Evolutionary conservation across 1,139 yeast genomes (phyloP), one percentile per base, ranked within the genome.

Genomic region (Arxiozyma slooffiae): DNA sequence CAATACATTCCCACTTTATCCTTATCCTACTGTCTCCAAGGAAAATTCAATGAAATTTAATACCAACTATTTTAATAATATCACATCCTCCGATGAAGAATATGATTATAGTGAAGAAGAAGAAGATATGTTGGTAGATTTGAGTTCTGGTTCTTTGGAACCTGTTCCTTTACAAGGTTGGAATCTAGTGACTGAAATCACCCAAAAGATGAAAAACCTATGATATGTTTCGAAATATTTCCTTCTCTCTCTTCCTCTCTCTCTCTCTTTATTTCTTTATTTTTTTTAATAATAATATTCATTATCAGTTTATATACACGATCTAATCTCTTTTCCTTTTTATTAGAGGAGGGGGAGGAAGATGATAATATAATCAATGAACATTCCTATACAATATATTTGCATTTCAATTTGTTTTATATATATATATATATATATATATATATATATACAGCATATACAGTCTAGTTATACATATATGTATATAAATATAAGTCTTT

Each of bases 51-150:
- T 30, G 36, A 17, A 41, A 22, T 20, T 11, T 14, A 41, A 20
- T 26, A 37, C 26, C 20, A 41, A 41, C 26, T 34, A 18, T n/a
- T n/a, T n/a, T 7, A 24, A 24, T 7, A n/a, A 14, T 26, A 8
- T 16, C 16, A 41, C 44, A 17, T 41, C 44, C 17, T 41, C 44
- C 4, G 44, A 41, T 41, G 44, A 41, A 18, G 44, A 44, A 44
- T n/a, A n/a, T n/a, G 41, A 40, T 17, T 38, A 50, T 8, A 50
- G 52, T 36, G 52, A 50, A 24, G 62, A 56, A 20, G 59, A 54
- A 2, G 66, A 63, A 21, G 67, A 63, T 47, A 46, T 60, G 52
- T 51, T 64, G 36, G 67, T 63, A n/a, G 67, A 64, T 51, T 51
- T 62, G 34, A 60, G 51, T 48, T 55, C 65, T 1, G 66, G 66